These are phyloP conservation scores for Astrothelium macrocarpum DNA, from an alignment of 495 filamentous ascomycete genomes.

Conservation along the genomic window DNA sequence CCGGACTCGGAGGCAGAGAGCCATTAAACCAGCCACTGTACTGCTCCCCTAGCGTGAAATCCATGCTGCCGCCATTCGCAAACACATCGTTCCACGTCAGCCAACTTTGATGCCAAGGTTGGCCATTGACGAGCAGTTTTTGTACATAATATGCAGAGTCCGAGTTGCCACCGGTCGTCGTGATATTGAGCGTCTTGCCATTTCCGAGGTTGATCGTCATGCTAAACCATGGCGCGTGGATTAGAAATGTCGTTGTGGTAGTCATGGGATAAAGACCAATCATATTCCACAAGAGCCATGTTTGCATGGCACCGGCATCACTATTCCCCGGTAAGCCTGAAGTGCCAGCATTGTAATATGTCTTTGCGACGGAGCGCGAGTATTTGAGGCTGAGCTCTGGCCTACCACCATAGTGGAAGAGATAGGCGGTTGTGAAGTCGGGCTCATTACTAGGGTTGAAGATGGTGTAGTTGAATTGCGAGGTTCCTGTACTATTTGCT, in stretches of 20 bases:
- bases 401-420: conserved; percentile 57
- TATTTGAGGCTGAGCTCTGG: conserved; percentile 50
- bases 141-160: conserved; percentile 48
- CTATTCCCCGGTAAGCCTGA: conserved; percentile 56
- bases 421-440: conserved; percentile 57
- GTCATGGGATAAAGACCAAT: conserved; percentile 60
- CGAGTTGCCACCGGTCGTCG: conserved; percentile 38
- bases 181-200: conserved; percentile 48
- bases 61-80: conserved; percentile 49
- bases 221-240: conserved; percentile 56
- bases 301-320: conserved; percentile 63
- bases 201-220: conserved; percentile 47
- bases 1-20: conserved; percentile 49
- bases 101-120: conserved; percentile 48
- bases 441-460: conserved; percentile 65
- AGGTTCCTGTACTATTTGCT: conserved; percentile 29
- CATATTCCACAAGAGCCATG: conserved; percentile 60
- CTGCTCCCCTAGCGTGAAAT: conserved; percentile 51
- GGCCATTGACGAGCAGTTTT: conserved; percentile 40
- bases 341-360: conserved; percentile 40
- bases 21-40: conserved; percentile 49
- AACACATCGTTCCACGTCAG: conserved; percentile 56
- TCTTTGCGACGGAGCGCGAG: conserved; percentile 43
- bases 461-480: conserved; percentile 44
- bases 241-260: conserved; percentile 54